phyloP scores from a whole-genome alignment of 2,329 filamentous ascomycete genomes.

The Myriosclerotinia curreyana region DNA sequence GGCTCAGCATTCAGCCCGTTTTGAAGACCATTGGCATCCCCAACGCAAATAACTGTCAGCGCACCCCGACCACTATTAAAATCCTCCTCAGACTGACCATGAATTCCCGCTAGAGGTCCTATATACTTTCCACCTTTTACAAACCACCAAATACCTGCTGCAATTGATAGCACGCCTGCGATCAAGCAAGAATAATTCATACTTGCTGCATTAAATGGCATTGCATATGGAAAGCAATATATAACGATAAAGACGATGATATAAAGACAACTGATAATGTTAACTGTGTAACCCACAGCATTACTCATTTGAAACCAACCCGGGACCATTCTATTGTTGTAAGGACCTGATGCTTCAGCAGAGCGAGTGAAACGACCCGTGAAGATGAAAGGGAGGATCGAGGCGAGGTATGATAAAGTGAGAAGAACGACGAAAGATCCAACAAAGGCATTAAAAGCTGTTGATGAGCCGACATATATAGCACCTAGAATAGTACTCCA shows the following conservation, averaged over 20 bases:
- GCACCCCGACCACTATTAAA: background rate
- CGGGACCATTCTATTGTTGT: conserved; percentile 44
- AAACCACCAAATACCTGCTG: conserved; percentile 46
- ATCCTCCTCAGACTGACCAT: background rate
- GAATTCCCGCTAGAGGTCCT: conserved; percentile 27
- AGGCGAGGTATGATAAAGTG: conserved; percentile 58
- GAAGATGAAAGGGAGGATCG: conserved; percentile 57
- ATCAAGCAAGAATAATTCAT: conserved; percentile 55
- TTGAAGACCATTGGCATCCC: background rate
- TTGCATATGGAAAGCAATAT: conserved; percentile 56
- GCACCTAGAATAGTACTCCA: conserved; percentile 56
- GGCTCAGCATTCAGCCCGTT: background rate
- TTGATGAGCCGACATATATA: conserved; percentile 64
- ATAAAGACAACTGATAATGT: conserved; percentile 53
- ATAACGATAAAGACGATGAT: conserved; percentile 61
- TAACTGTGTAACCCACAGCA: conserved; percentile 49
- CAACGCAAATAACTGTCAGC: background rate
- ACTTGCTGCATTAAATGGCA: conserved; percentile 45
- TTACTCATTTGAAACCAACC: conserved; percentile 58
- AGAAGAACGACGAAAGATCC: conserved; percentile 56
- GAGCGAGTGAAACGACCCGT: conserved; percentile 40
- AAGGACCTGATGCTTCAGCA: conserved; percentile 20
- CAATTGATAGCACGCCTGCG: conserved; percentile 43
- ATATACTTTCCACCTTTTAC: conserved; percentile 33
- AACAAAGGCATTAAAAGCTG: conserved; percentile 66